Percentiles rank a stretch among this genome's conserved stretches.
Evolutionary conservation across 1,284 basidiomycete species (phyloP).

Genomic region (Tilletia setariae): DNA sequence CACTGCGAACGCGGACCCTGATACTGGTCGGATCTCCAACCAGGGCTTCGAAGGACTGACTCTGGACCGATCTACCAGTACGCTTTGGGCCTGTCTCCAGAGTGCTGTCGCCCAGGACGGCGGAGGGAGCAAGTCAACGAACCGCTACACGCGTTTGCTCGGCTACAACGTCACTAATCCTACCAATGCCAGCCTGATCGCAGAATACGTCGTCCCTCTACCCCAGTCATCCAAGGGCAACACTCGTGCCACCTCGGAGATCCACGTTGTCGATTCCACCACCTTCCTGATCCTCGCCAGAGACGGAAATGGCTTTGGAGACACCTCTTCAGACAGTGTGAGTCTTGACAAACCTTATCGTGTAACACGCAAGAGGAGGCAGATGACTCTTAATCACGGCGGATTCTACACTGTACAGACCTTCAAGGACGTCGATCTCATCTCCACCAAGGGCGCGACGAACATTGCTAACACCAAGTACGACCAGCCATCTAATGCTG

Average conservation of each 20-base stretch:
- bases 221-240: constrained; percentile 63
- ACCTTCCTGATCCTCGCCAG: constrained; percentile 62
- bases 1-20: constrained; percentile 60
- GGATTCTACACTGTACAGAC: too few species aligned
- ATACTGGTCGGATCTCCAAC: constrained; percentile 56
- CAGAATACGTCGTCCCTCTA: constrained; percentile 66
- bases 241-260: constrained; percentile 53
- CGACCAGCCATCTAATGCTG: constrained; percentile 62
- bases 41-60: constrained; percentile 68
- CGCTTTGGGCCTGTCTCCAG: constrained; percentile 66
- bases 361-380: too few species aligned
- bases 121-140: constrained; percentile 49
- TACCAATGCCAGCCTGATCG: not conserved
- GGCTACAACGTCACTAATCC: constrained; percentile 58
- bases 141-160: constrained; percentile 62
- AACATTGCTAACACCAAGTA: constrained; percentile 65
- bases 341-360: not conserved
- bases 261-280: constrained; percentile 2
- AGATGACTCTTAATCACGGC: too few species aligned
- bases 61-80: constrained; percentile 59
- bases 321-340: constrained; percentile 35
- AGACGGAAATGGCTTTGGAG: constrained; percentile 66
- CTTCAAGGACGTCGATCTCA: constrained; percentile 59
- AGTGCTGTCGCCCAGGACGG: constrained; percentile 65
- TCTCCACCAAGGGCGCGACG: constrained; percentile 63